Percentiles rank a stretch among this genome's conserved stretches.
phyloP scores from a whole-genome alignment of 805 yeast genomes.

The Candida xyloterini region DNA sequence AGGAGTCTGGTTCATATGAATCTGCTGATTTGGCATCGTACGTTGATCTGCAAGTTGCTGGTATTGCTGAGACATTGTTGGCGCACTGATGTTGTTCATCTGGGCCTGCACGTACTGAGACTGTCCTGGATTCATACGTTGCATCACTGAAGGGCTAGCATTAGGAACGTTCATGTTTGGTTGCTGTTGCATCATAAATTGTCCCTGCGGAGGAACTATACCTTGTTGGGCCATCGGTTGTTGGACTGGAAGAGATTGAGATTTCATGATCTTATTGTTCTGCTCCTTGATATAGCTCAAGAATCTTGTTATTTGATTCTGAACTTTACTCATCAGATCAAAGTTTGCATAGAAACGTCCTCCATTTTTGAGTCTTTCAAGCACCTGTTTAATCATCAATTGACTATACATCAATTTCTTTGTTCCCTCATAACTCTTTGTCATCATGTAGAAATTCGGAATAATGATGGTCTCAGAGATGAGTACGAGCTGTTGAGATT shows the following conservation, averaged over 20 bases:
- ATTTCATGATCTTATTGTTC: slow-evolving; percentile 27
- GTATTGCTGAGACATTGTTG: slow-evolving; percentile 25
- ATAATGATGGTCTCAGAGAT: slow-evolving; percentile 68
- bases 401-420: slow-evolving; percentile 74
- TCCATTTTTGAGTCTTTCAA: slow-evolving; percentile 55
- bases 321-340: slow-evolving; percentile 65
- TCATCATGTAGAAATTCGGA: slow-evolving; percentile 72
- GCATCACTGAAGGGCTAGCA: slow-evolving; percentile 12
- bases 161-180: slow-evolving; percentile 7
- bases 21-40: slow-evolving; percentile 18
- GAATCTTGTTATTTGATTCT: slow-evolving; percentile 69
- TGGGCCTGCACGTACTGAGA: slow-evolving; percentile 14
- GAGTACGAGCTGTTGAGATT: slow-evolving; percentile 57
- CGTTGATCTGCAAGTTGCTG: slow-evolving; percentile 26
- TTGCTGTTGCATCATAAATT: slow-evolving; percentile 19
- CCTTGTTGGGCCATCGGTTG: slow-evolving; percentile 15
- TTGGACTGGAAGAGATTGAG: slow-evolving; percentile 19
- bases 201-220: slow-evolving; percentile 19
- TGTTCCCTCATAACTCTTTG: slow-evolving; percentile 73
- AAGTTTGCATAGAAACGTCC: slow-evolving; percentile 66
- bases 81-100: slow-evolving; percentile 13
- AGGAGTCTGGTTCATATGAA: slow-evolving; percentile 14
- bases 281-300: slow-evolving; percentile 71
- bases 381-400: slow-evolving; percentile 71
- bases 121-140: slow-evolving; percentile 11